These are phyloP conservation scores for Tetrastigma voinierianum DNA, from an alignment of 164 flowering plant genomes.

Conservation along the genomic window DNA sequence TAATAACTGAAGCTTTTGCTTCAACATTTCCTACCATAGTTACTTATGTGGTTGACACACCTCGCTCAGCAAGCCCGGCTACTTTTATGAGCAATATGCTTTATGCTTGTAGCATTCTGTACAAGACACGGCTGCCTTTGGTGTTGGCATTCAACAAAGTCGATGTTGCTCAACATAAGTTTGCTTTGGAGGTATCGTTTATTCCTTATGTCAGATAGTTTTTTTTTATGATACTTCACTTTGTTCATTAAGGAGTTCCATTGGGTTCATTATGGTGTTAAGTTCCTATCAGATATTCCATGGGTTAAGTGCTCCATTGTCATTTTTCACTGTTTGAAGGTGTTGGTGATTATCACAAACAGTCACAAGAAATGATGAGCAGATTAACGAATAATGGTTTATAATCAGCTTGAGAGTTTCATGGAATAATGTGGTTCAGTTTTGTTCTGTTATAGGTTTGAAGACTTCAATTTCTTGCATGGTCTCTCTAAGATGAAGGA, in stretches of 20 bases:
- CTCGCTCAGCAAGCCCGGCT: slow-evolving; percentile 72
- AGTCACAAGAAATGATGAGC: no score
- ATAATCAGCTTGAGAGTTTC: no score
- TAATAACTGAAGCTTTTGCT: slow-evolving; percentile 95
- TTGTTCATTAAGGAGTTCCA: not conserved
- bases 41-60: slow-evolving; percentile 88
- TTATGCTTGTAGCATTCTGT: slow-evolving; percentile 93
- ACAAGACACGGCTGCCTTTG: slow-evolving; percentile 83
- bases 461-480: no score
- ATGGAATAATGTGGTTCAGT: no score
- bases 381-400: no score
- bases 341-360: no score
- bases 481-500: no score
- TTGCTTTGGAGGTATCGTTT: slow-evolving; percentile 85
- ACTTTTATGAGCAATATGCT: slow-evolving; percentile 99
- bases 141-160: slow-evolving; percentile 86
- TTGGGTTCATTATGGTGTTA: no score
- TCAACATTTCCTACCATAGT: slow-evolving; percentile 91
- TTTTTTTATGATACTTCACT: not conserved
- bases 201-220: not conserved
- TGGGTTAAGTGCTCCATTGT: no score
- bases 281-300: no score
- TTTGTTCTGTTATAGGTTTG: no score
- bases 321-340: no score
- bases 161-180: slow-evolving; percentile 86